These are phyloP conservation scores for Yamadazyma sp. DNA, from an alignment of 1,139 yeast genomes.

Conservation along the genomic window DNA sequence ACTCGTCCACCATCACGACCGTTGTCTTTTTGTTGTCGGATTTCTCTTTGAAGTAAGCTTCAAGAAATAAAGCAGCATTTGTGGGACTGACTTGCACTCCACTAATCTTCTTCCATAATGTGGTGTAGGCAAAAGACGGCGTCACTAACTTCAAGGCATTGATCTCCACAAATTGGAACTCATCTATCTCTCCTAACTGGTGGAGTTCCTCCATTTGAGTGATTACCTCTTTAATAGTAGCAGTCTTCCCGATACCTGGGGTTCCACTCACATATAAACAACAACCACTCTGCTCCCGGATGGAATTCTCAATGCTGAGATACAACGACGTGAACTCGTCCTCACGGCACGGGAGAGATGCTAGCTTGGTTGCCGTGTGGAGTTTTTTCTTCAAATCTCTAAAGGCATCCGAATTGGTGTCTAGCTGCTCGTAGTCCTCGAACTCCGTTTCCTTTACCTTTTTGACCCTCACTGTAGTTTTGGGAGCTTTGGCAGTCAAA, in stretches of 20 bases:
- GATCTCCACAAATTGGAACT: slow-evolving; percentile 77
- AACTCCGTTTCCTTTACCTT: slow-evolving; percentile 9
- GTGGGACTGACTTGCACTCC: slow-evolving; percentile 63
- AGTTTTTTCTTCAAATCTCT: slow-evolving; percentile 56
- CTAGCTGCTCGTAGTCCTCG: slow-evolving; percentile 17
- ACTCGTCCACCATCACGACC: slow-evolving; percentile 84
- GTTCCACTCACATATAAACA: slow-evolving; percentile 93
- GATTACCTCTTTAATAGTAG: slow-evolving; percentile 85
- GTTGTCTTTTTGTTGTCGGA: slow-evolving; percentile 46
- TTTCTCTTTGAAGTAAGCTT: slow-evolving; percentile 34
- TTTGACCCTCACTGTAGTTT: slow-evolving; percentile 7
- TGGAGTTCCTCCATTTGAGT: slow-evolving; percentile 55
- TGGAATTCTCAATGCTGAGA: slow-evolving; percentile 71
- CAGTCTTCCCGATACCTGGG: slow-evolving; percentile 98
- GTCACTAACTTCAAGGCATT: slow-evolving; percentile 84
- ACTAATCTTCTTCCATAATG: slow-evolving; percentile 73
- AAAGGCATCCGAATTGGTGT: slow-evolving; percentile 42
- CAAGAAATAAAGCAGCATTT: slow-evolving; percentile 52
- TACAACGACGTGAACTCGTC: slow-evolving; percentile 77
- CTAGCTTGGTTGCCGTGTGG: slow-evolving; percentile 65
- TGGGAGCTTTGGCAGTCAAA: slow-evolving; percentile 2
- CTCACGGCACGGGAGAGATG: slow-evolving; percentile 83
- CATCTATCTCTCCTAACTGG: slow-evolving; percentile 46
- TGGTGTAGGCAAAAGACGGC: slow-evolving; percentile 86
- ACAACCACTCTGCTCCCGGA: slow-evolving; percentile 71